Evolutionary conservation across 1,284 basidiomycete genomes (phyloP), one percentile per base, ranked within the genome.

Genomic region (Rhodotorula mucilaginosa): DNA sequence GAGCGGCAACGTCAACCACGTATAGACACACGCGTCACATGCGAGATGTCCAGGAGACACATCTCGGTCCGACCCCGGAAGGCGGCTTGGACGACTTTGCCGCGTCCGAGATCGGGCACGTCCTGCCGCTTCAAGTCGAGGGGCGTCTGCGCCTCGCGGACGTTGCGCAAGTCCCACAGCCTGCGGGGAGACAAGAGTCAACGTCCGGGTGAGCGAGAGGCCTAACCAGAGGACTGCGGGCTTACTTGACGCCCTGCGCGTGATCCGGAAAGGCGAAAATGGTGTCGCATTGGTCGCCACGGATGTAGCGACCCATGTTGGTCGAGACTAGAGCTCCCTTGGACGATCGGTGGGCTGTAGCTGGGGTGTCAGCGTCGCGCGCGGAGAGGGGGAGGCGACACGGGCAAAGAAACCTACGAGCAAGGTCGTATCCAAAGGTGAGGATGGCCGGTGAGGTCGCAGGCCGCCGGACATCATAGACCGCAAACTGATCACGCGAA

Each of bases 221-320:
- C 15, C 39, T 34, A 23, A 23, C 2, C 4, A 51, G 21, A 15
- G 12, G 21, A 21, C 31, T 15, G 18, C 29, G 19, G 61, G 59
- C 67, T n/a, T 44, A 58, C 65, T 75, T 73, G 59, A 75, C 69
- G 26, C 71, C 69, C 18, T 58, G 48, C 13, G 67, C 65, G 31
- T 62, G 31, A 46, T 75, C 74, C 3, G 74, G 74, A 51, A 68
- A 68, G 3, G 63, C 74, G n/a, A 67, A 69, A 29, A 71, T 52
- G 5, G 63, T 71, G 16, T 68, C 72, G 39, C 61, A 61, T 18
- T 67, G 56, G 31, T 61, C 58, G 2, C 74, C 74, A 12, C 69
- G 71, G 34, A 69, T 61, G 65, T 75, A 75, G 3, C 74, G 64
- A 2, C 69, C 65, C 67, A 75, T 68, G 21, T 63, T 75, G 1